Evolutionary conservation across 805 yeast species (phyloP).

Genomic region (Saturnispora sanitii): DNA sequence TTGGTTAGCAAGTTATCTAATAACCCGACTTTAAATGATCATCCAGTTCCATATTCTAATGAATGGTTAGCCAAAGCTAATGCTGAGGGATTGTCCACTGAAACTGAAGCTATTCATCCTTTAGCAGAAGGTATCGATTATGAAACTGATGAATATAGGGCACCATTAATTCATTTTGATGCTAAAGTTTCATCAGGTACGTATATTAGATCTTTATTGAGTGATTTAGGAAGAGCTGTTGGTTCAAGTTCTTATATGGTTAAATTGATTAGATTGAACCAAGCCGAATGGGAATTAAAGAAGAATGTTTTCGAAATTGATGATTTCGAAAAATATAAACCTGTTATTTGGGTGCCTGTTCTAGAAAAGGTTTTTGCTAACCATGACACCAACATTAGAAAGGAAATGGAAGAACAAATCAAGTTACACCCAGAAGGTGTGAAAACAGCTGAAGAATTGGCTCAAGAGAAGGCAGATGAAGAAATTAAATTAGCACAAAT

Average conservation of each 20-base stretch:
- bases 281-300: constrained; percentile 77
- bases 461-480: constrained; percentile 5
- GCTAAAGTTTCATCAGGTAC: constrained; percentile 91
- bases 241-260: constrained; percentile 85
- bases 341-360: constrained; percentile 62
- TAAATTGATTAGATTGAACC: constrained; percentile 58
- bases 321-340: constrained; percentile 54
- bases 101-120: constrained; percentile 30
- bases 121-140: constrained; percentile 28
- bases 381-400: constrained; percentile 28
- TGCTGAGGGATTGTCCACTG: constrained; percentile 18
- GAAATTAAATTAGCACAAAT: constrained; percentile 5
- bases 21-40: constrained; percentile 53
- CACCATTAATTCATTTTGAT: constrained; percentile 64
- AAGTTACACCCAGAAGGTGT: constrained; percentile 10
- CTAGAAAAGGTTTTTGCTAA: constrained; percentile 43
- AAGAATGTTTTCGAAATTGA: constrained; percentile 56
- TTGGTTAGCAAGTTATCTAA: constrained; percentile 29
- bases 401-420: constrained; percentile 29
- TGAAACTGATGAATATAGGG: constrained; percentile 34
- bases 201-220: constrained; percentile 78
- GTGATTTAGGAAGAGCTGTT: constrained; percentile 79
- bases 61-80: constrained; percentile 39
- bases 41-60: constrained; percentile 48
- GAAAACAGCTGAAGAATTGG: constrained; percentile 4